These are phyloP conservation scores for Colletotrichum godetiae DNA, from an alignment of 2,329 filamentous ascomycete genomes.

Conservation along the genomic window DNA sequence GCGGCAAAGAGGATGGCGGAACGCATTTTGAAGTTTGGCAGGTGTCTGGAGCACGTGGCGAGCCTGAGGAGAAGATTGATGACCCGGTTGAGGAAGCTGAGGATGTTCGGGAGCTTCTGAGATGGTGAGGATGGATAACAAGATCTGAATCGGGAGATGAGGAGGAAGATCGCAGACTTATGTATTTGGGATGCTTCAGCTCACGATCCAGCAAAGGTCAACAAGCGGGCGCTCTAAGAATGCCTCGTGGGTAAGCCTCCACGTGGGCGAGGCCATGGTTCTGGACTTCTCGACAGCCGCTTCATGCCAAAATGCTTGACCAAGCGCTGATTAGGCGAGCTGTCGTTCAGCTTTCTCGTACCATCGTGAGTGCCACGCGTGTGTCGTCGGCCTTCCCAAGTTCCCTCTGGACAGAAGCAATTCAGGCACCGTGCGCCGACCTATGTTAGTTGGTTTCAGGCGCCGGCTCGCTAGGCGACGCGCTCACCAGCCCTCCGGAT, in stretches of 20 bases:
- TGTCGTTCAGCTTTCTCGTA: background rate
- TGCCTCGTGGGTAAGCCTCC: background rate
- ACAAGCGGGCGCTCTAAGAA: background rate
- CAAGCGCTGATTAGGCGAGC: background rate
- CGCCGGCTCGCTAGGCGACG: background rate
- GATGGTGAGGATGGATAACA: background rate
- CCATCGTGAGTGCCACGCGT: background rate
- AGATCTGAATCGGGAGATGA: background rate
- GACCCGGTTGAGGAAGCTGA: background rate
- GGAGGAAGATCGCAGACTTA: background rate
- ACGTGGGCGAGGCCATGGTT: background rate
- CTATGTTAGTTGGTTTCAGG: background rate
- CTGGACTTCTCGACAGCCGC: background rate
- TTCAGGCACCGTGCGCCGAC: background rate
- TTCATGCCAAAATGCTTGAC: background rate
- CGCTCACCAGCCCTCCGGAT: background rate
- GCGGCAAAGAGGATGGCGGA: constrained; percentile 16
- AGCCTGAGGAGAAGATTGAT: background rate
- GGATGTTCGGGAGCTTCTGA: background rate
- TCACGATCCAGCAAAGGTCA: background rate
- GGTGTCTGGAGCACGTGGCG: background rate
- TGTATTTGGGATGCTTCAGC: background rate
- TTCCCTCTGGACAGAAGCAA: background rate
- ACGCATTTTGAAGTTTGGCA: constrained; percentile 4
- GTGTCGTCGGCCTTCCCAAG: background rate